Conservation (phyloP, 2,329 filamentous ascomycete genomes). For the Catunica adiposa region DNA sequence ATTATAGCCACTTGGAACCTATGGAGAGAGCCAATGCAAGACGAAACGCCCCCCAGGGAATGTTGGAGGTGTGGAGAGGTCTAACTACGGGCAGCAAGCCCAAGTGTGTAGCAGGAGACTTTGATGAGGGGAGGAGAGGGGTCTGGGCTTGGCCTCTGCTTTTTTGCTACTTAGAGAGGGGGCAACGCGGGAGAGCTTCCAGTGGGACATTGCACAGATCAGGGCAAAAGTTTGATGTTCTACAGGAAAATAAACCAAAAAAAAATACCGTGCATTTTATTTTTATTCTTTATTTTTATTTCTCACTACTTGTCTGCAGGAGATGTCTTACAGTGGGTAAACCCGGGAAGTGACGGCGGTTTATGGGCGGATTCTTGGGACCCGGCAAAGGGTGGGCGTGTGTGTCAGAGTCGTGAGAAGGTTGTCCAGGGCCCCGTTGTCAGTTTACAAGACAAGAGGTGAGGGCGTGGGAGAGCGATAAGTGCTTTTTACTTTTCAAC, state of each 20-base stretch:
- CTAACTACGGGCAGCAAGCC: not conserved
- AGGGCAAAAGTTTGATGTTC: too few species aligned
- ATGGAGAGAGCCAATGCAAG: not conserved
- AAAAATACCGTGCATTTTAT: not conserved
- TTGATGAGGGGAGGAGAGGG: not conserved
- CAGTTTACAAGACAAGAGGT: not conserved
- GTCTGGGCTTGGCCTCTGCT: not conserved
- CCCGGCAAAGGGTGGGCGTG: too few species aligned
- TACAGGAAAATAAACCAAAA: not conserved
- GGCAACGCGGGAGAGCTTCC: too few species aligned
- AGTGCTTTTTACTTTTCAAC: too few species aligned
- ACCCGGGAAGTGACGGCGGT: not conserved
- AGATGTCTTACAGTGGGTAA: too few species aligned
- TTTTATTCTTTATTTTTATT: not conserved
- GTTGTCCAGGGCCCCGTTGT: not conserved
- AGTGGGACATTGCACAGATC: too few species aligned
- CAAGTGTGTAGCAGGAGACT: not conserved
- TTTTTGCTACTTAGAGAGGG: not conserved
- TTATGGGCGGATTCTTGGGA: too few species aligned
- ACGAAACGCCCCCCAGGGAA: not conserved
- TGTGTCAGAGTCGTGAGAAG: slow-evolving; percentile 1
- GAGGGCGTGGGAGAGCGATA: too few species aligned
- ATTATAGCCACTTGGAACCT: slow-evolving; percentile 7
- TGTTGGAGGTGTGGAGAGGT: not conserved
- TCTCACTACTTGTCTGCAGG: too few species aligned